phyloP scores from a whole-genome alignment of 208 protist genomes.

The Trypanosoma brucei region DNA sequence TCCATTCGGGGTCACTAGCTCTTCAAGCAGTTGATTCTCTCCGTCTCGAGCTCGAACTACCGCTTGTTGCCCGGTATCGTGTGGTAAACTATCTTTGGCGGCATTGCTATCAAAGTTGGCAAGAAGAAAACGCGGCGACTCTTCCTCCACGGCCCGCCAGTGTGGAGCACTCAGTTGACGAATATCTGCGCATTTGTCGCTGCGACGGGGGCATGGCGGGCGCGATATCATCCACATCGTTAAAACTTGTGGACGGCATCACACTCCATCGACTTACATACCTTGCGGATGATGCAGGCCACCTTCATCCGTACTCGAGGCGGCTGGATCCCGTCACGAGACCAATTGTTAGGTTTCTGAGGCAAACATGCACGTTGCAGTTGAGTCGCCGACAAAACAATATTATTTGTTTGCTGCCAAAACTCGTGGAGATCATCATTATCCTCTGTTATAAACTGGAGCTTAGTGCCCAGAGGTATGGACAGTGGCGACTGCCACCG shows the following conservation, averaged over 20 bases:
- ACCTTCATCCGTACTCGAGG: slow-evolving; percentile 17
- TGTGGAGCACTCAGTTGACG: not conserved
- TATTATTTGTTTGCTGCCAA: slow-evolving; percentile 15
- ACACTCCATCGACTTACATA: slow-evolving; percentile 1
- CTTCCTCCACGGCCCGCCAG: slow-evolving; percentile 5
- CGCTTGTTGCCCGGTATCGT: slow-evolving; percentile 16
- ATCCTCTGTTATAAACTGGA: slow-evolving; percentile 15
- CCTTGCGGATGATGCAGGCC: not conserved
- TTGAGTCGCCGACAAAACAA: slow-evolving; percentile 23
- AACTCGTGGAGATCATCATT: slow-evolving; percentile 26
- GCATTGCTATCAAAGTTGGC: slow-evolving; percentile 4
- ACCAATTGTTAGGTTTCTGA: slow-evolving; percentile 17
- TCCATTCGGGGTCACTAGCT: not conserved
- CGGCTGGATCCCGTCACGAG: slow-evolving; percentile 10
- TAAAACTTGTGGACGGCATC: slow-evolving; percentile 12
- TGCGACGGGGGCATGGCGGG: not conserved
- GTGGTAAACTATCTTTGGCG: slow-evolving; percentile 16
- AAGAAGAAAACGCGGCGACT: not conserved
- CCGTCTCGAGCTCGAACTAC: slow-evolving; percentile 19
- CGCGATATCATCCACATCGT: slow-evolving; percentile 15
- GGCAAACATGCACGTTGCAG: slow-evolving; percentile 8
- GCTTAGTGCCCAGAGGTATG: not conserved
- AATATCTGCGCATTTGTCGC: slow-evolving; percentile 3
- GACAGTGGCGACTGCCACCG: not conserved
- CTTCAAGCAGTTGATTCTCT: slow-evolving; percentile 18